These are phyloP conservation scores for Phaeolepiota aurea DNA, from an alignment of 768 basidiomycete species.

Conservation along the genomic window DNA sequence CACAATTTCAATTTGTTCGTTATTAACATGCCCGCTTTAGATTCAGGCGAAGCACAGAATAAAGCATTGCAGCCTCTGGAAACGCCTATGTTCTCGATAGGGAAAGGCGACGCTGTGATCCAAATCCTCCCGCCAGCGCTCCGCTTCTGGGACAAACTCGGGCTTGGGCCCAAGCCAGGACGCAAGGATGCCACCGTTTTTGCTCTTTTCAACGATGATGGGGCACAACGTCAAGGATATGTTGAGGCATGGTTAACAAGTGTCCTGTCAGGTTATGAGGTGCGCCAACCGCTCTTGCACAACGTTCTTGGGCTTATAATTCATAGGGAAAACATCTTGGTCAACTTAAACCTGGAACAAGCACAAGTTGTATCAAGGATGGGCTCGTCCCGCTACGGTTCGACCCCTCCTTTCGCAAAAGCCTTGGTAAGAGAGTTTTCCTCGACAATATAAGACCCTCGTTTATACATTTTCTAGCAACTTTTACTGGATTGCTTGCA, in stretches of 20 bases:
- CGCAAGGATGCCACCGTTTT: conserved; percentile 63
- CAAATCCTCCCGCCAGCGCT: conserved; percentile 63
- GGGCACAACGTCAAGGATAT: conserved; percentile 32
- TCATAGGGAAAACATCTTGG: conserved; percentile 57
- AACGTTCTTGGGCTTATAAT: neutral
- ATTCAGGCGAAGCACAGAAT: conserved; percentile 4
- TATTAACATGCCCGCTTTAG: conserved; percentile 1
- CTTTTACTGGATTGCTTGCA: conserved; percentile 39
- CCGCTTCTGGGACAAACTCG: conserved; percentile 83
- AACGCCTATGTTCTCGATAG: conserved; percentile 54
- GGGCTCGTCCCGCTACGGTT: conserved; percentile 59
- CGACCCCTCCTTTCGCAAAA: conserved; percentile 62
- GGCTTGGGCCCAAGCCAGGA: conserved; percentile 61
- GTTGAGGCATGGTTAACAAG: conserved; percentile 55
- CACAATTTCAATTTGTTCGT: neutral
- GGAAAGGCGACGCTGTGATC: conserved; percentile 62
- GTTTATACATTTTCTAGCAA: conserved; percentile 23
- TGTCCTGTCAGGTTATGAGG: conserved; percentile 48
- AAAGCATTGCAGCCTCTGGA: conserved; percentile 25
- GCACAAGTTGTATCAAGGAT: conserved; percentile 33
- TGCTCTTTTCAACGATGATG: conserved; percentile 59
- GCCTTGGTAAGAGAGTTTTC: conserved; percentile 33
- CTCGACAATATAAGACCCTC: neutral
- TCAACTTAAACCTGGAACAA: conserved; percentile 41
- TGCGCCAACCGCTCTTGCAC: conserved; percentile 26